Percentiles rank a stretch among this genome's conserved stretches.
phyloP scores from a whole-genome alignment of 345 rosid genomes.

The Chamaenerion angustifolium region DNA sequence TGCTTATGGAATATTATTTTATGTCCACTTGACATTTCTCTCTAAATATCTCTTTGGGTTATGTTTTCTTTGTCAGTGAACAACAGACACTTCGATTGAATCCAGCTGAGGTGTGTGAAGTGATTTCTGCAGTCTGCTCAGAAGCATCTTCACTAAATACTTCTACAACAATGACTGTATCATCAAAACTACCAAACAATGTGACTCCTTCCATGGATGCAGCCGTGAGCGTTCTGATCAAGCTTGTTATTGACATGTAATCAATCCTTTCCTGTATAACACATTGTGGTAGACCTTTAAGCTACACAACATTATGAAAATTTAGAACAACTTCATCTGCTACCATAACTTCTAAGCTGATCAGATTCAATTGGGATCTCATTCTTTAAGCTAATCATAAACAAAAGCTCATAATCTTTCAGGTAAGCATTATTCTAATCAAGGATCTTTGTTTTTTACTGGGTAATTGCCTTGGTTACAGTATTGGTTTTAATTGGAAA shows the following conservation, averaged over 20 bases:
- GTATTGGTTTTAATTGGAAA: no score
- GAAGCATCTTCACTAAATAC: slow-evolving; percentile 45
- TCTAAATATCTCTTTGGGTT: neutral
- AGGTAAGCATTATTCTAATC: no score
- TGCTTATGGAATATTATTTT: no score
- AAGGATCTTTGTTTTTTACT: no score
- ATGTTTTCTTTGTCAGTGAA: slow-evolving; percentile 47
- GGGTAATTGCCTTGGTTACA: no score
- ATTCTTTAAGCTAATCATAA: no score
- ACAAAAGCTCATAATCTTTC: no score
- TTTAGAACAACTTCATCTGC: no score
- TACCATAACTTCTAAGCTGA: no score
- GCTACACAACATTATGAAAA: no score
- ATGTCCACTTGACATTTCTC: neutral
- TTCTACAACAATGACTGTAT: slow-evolving; percentile 47
- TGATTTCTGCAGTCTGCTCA: slow-evolving; percentile 88
- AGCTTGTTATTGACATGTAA: slow-evolving; percentile 95
- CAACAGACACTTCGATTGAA: slow-evolving; percentile 86
- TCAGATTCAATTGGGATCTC: no score
- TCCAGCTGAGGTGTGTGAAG: slow-evolving; percentile 85
- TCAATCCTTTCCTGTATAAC: slow-evolving; percentile 2
- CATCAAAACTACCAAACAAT: slow-evolving; percentile 67
- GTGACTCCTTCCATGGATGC: slow-evolving; percentile 91
- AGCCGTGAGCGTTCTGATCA: slow-evolving; percentile 95
- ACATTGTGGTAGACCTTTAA: no score